phyloP scores from a whole-genome alignment of 768 basidiomycete species.

The Boletus rufocinnamomeus region DNA sequence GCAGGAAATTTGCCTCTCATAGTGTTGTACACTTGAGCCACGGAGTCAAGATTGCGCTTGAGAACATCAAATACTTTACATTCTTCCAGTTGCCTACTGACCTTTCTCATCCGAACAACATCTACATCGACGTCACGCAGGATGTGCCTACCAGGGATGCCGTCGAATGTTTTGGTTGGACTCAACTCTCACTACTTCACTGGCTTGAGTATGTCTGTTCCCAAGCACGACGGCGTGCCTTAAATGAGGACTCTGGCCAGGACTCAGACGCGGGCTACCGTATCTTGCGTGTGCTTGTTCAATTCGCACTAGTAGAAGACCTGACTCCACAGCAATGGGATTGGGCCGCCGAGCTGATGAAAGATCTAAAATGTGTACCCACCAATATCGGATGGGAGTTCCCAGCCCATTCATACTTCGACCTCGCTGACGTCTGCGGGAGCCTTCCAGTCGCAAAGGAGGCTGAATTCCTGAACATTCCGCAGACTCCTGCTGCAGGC shows the following conservation, averaged over 20 bases:
- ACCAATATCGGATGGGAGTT: constrained; percentile 70
- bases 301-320: constrained; percentile 73
- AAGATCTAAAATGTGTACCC: constrained; percentile 61
- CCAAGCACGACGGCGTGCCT: constrained; percentile 21
- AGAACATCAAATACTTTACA: constrained; percentile 58
- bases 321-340: constrained; percentile 56
- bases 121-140: constrained; percentile 66
- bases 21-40: constrained; percentile 2
- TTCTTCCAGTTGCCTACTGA: constrained; percentile 66
- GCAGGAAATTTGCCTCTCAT: constrained; percentile 51
- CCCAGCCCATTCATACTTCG: constrained; percentile 77
- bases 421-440: constrained; percentile 75
- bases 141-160: constrained; percentile 44
- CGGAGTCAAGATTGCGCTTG: constrained; percentile 40
- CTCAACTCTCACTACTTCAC: constrained; percentile 64
- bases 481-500: neutral
- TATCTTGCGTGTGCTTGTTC: constrained; percentile 57
- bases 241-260: neutral
- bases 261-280: constrained; percentile 52
- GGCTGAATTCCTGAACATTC: constrained; percentile 1
- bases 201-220: constrained; percentile 70
- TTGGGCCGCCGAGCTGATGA: constrained; percentile 49
- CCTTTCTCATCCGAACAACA: constrained; percentile 71
- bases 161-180: constrained; percentile 66
- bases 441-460: constrained; percentile 16